These are phyloP conservation scores for Agarophyton chilense DNA, from an alignment of 23 red algal genomes.

Conservation along the genomic window DNA sequence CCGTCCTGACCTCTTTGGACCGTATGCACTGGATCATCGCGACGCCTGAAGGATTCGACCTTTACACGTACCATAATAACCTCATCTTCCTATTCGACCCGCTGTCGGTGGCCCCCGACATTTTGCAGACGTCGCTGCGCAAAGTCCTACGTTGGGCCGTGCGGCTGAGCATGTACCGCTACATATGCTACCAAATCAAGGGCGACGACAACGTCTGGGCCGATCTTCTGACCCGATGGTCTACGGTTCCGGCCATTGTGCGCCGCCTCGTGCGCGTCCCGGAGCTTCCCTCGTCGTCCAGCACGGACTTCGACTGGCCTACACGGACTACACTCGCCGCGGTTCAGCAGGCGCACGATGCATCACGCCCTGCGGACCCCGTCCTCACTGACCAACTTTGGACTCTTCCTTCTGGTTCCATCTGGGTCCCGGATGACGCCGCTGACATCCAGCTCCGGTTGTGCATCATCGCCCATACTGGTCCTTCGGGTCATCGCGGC, in stretches of 20 bases:
- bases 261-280: conserved; percentile 10
- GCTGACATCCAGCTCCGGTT: conserved; percentile 34
- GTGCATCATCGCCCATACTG: conserved; percentile 17
- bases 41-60: neutral
- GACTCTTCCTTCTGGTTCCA: neutral
- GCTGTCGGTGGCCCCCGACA: conserved; percentile 30
- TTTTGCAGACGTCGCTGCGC: conserved; percentile 7
- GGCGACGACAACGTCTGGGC: conserved; percentile 49
- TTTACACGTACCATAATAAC: conserved; percentile 53
- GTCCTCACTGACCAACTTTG: neutral
- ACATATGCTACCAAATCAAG: conserved; percentile 47
- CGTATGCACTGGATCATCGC: conserved; percentile 44
- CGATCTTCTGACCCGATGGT: conserved; percentile 48
- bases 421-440: conserved; percentile 41
- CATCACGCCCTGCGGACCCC: neutral
- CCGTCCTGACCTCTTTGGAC: conserved; percentile 14
- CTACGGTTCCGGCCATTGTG: neutral
- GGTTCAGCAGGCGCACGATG: neutral
- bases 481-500: conserved; percentile 2
- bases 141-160: conserved; percentile 46
- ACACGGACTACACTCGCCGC: neutral
- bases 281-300: conserved; percentile 21
- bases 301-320: conserved; percentile 24
- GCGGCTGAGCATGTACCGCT: conserved; percentile 41
- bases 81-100: conserved; percentile 65